Evolutionary conservation across 2,329 filamentous ascomycete species (phyloP).

Genomic region (Penicillium fuscoglaucum): DNA sequence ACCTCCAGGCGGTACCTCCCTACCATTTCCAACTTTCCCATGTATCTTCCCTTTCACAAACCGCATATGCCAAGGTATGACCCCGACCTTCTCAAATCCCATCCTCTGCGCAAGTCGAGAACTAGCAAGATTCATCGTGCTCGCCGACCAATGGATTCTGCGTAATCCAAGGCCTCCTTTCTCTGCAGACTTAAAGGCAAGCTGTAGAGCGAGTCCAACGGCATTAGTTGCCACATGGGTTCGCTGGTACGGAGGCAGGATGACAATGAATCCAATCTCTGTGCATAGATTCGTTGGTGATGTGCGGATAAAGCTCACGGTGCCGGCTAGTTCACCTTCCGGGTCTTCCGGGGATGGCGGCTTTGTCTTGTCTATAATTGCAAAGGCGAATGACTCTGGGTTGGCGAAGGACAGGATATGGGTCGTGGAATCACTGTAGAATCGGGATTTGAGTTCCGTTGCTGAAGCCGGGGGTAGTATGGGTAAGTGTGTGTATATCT

Average conservation of each 20-base stretch:
- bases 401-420: slow-evolving; percentile 21
- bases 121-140: slow-evolving; percentile 19
- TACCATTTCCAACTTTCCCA: slow-evolving; percentile 21
- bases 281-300: slow-evolving; percentile 12
- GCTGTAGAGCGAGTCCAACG: slow-evolving; percentile 15
- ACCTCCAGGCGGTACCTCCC: slow-evolving; percentile 10
- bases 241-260: slow-evolving; percentile 22
- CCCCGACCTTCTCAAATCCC: slow-evolving; percentile 19
- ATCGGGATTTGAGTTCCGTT: slow-evolving; percentile 11
- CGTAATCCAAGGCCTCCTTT: slow-evolving; percentile 15
- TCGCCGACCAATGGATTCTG: slow-evolving; percentile 19
- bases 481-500: slow-evolving; percentile 20
- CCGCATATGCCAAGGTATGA: slow-evolving; percentile 21
- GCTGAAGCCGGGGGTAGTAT: slow-evolving; percentile 7
- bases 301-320: slow-evolving; percentile 18
- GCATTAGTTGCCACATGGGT: slow-evolving; percentile 20
- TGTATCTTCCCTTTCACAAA: slow-evolving; percentile 14
- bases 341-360: slow-evolving; percentile 16
- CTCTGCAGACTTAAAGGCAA: slow-evolving; percentile 8
- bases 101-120: slow-evolving; percentile 18
- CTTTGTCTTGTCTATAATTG: slow-evolving; percentile 21
- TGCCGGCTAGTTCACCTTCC: slow-evolving; percentile 21
- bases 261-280: slow-evolving; percentile 22
- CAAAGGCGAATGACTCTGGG: slow-evolving; percentile 19
- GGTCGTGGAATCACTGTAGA: slow-evolving; percentile 4